Base-by-base conservation (phyloP, 768 basidiomycete genomes). In the Ramaria sp. region DNA sequence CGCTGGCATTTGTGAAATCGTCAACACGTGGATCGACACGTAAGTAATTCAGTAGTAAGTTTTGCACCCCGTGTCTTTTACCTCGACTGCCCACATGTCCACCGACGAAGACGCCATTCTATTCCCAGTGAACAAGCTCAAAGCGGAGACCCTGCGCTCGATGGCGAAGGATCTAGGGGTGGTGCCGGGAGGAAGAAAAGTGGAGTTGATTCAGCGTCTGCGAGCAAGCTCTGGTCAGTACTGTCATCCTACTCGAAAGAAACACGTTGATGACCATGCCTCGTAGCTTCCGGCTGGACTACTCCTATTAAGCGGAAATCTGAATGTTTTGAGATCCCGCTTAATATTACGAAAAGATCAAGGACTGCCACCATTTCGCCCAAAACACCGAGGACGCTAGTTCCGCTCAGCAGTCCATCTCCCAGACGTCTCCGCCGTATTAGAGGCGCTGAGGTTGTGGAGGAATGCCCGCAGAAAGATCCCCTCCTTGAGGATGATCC, bases 101-200 rank as follows among this genome's bases (percentile, higher is more conserved):
- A 52, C 31, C 20, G 51, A 52, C 51, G 51, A 52, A 52, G 20
- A 34, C 15, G 38, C 37, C 3, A 11, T 52, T 17, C 15, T 31
- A 12, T 52, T 52, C 24, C 51, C 51, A 7, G 31, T 52, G 31
- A 31, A 38, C 6, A 52, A 37, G 51, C 51, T 52, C 51, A 52
- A 38, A 31, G 51, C 51, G 7, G 51, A 52, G 24, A 52, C 51
- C 6, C 34, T 52, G 33, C 30, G 51, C 6, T 20, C 51, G 33
- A 38, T 52, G 17, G 51, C 51, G 9, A 52, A 52, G 51, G 51
- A 52, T 52, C 51, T 52, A 11, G 37, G 37, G 6, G 33, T 52
- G 33, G 4, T 22, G 17, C 11, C 37, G 2, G 37, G 33, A n/a
- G 51, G 51, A 12, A 52, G 38, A 34, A 52, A 52, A 15, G 51